Percentiles rank a stretch among this genome's conserved stretches.
phyloP scores from a whole-genome alignment of 2,329 filamentous ascomycete genomes.

The Alternaria triticina region DNA sequence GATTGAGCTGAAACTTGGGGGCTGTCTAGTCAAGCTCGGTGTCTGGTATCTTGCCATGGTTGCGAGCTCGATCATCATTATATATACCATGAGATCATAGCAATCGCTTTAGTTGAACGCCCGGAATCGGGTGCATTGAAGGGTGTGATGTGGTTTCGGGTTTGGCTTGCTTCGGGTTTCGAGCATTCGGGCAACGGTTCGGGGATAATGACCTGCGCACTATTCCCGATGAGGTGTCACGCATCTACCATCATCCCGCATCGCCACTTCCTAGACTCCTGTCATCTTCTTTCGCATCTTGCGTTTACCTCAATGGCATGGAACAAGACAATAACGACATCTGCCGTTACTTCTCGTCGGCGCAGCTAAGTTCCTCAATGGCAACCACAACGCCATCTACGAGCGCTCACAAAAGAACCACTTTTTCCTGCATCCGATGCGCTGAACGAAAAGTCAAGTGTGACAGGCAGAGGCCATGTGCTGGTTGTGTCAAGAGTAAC shows the following conservation, averaged over 20 bases:
- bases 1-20: background rate
- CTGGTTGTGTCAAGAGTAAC: slow-evolving; percentile 24
- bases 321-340: background rate
- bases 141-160: background rate
- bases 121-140: background rate
- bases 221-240: background rate
- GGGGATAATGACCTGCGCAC: background rate
- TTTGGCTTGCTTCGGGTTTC: background rate
- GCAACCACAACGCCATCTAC: background rate
- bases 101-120: background rate
- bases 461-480: slow-evolving; percentile 29
- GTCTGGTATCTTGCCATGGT: background rate
- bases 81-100: background rate
- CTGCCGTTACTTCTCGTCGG: background rate
- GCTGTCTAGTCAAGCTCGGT: background rate
- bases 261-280: background rate
- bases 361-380: background rate
- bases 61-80: background rate
- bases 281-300: background rate
- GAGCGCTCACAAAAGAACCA: background rate
- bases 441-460: slow-evolving; percentile 34
- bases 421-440: slow-evolving; percentile 26
- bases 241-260: background rate
- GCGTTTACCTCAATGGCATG: background rate
- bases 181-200: background rate